Base-by-base conservation (phyloP, 257 asterid species). In the Solanum acaule region DNA sequence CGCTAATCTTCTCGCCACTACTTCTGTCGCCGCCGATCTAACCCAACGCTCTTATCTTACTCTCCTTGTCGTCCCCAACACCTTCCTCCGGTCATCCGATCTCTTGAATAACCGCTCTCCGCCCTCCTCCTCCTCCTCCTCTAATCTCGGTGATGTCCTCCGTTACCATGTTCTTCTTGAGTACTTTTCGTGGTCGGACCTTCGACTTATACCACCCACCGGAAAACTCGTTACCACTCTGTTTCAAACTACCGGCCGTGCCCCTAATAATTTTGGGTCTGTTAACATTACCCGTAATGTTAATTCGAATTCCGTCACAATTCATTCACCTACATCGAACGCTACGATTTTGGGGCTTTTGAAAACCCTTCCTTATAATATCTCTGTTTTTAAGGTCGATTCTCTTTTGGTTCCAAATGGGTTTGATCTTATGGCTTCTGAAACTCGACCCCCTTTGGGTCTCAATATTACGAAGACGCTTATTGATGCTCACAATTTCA, bases 81-180 rank as follows among this genome's bases (percentile, higher is more conserved):
- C 93, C 91, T 90, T 67, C 85, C 91, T 94, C 89, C 95, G 89
- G 85, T 70, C 92, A 85, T 85, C 93, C 90, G 91, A 86, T 87
- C 92, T 90, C 8, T 5, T 87, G 37, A 10, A 70, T 67, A 87
- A 59, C 88, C 87, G 86, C 90, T 46, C 91, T 73, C 44, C 84
- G 67, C 42, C 40, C 10, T 29, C 76, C 76, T 56, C 65, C 4
- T 75, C 95, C 88, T 75, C 95, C 88, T 59, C 95, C 88, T 25
- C 92, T 90, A 88, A 88, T 90, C 91, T 93, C 88, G 89, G 94
- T 86, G 98, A 95, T 76, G 91, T 94, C 89, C 94, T 96, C 92
- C 98, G 99, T 88, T 93, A 92, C 95, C 98, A 96, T 75, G 91
- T 96, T 89, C 95, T 96, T 70, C 95, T 95, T 83, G 93, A 96